These are phyloP conservation scores for Vinca minor DNA, from an alignment of 257 asterid genomes.

Conservation along the genomic window DNA sequence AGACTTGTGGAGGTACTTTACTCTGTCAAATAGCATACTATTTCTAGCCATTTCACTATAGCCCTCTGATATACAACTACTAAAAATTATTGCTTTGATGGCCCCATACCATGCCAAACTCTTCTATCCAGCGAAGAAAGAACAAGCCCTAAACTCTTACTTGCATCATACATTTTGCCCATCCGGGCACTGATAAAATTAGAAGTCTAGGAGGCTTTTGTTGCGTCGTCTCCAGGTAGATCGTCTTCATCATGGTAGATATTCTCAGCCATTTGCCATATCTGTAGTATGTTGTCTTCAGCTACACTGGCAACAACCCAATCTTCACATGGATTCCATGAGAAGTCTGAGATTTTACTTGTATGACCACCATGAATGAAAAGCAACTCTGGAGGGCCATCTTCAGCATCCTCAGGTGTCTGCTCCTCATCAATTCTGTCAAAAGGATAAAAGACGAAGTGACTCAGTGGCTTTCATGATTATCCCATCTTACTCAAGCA, in stretches of 20 bases:
- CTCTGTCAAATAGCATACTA: too few relatives aligned
- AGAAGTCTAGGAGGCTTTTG: conserved; percentile 33
- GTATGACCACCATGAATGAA: conserved; percentile 97
- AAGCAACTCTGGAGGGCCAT: conserved; percentile 89
- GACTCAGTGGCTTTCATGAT: neutral
- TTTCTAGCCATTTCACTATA: too few relatives aligned
- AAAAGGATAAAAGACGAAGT: neutral
- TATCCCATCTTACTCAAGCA: neutral
- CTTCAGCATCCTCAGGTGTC: conserved; percentile 76
- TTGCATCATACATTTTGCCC: conserved; percentile 2
- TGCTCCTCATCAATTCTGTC: conserved; percentile 83
- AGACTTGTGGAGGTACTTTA: too few relatives aligned
- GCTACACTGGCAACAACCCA: conserved; percentile 98
- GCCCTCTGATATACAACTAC: too few relatives aligned
- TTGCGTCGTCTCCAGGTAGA: conserved; percentile 60
- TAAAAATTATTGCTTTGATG: too few relatives aligned
- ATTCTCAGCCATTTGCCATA: conserved; percentile 98
- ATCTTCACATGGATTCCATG: conserved; percentile 95
- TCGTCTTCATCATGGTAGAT: conserved; percentile 93
- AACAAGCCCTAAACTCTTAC: too few relatives aligned
- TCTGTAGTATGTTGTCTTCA: conserved; percentile 86
- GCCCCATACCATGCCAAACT: too few relatives aligned
- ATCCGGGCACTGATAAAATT: neutral
- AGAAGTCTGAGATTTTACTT: conserved; percentile 85
- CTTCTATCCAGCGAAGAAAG: too few relatives aligned